These are phyloP conservation scores for Daldinia vernicosa DNA, from an alignment of 495 filamentous ascomycete genomes.

Conservation along the genomic window DNA sequence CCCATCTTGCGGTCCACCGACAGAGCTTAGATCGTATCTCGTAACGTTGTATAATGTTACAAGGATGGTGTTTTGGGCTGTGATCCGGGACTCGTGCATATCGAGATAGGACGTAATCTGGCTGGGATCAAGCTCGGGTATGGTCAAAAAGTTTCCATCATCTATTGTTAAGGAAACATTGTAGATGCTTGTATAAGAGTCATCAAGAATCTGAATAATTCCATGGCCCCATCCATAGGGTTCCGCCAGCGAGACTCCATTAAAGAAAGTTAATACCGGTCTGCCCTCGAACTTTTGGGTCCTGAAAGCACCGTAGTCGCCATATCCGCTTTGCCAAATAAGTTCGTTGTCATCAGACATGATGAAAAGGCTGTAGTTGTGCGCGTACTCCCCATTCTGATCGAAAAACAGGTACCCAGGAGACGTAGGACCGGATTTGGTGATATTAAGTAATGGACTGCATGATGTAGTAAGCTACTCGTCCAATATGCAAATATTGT, in stretches of 20 bases:
- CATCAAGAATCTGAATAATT: slow-evolving; percentile 58
- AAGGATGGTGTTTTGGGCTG: slow-evolving; percentile 54
- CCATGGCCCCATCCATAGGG: slow-evolving; percentile 56
- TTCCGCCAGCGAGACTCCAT: slow-evolving; percentile 51
- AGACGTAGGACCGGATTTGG: slow-evolving; percentile 23
- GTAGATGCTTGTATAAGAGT: slow-evolving; percentile 58
- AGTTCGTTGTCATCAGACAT: slow-evolving; percentile 38
- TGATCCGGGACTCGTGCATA: slow-evolving; percentile 59
- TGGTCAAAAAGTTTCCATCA: slow-evolving; percentile 26
- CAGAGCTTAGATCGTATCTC: slow-evolving; percentile 47
- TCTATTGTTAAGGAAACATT: slow-evolving; percentile 40
- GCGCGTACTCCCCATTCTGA: slow-evolving; percentile 30
- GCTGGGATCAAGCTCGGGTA: slow-evolving; percentile 24
- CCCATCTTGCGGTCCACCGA: slow-evolving; percentile 46
- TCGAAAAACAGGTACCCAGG: slow-evolving; percentile 37
- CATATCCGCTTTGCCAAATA: slow-evolving; percentile 29
- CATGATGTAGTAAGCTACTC: neutral
- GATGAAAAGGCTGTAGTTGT: slow-evolving; percentile 34
- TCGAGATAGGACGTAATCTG: slow-evolving; percentile 28
- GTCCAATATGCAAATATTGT: neutral
- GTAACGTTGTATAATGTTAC: slow-evolving; percentile 54
- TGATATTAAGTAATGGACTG: slow-evolving; percentile 17
- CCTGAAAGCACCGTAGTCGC: slow-evolving; percentile 40
- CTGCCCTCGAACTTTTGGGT: slow-evolving; percentile 50
- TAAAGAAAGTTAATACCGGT: slow-evolving; percentile 60